Base-by-base conservation (phyloP, 495 filamentous ascomycete genomes). In the Cladorrhinum samala region DNA sequence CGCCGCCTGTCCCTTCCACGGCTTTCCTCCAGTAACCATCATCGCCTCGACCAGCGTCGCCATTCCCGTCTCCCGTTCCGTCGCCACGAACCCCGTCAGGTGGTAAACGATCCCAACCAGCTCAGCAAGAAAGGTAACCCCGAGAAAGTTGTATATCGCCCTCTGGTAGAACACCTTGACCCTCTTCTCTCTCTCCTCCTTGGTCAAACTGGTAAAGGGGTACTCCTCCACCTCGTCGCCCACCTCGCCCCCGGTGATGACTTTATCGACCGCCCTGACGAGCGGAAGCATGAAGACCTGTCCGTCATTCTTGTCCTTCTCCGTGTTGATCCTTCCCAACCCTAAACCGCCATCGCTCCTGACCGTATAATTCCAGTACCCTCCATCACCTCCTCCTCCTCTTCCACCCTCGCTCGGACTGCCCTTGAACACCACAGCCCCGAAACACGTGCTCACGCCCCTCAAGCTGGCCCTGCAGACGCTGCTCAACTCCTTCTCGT, bases 281-380 rank as follows among this genome's bases (percentile, higher is more conserved):
- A 95, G 69, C 9, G 89, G 89, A 18, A 95, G 72, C 49, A 86
- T 72, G 52, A 87, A 94, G 19, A 88, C 70, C 66, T 94, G 75
- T 25, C 72, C 79, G 61, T 87, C 84, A 63, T 91, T 92, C 46
- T 74, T 70, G 38, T 75, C 64, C 11, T 68, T 66, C 7, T 79
- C 69, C 33, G 81, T 76, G 59, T 83, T 76, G 52, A 94, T 79
- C 46, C 75, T 78, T 18, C 68, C 67, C 7, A 47, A 47, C 1
- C 79, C 78, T 49, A 91, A 68, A 0, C 77, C 71, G 2, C 81
- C 80, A 63, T 95, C 90, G 2, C 81, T 80, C 50, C 88, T 74
- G 16, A 95, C 72, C 1, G 86, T 90, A 57, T 94, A 95, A 65
- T 92, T 92, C 90, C 90, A 94, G n/a, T 76, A 56, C 14, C 24